Evolutionary conservation across 805 yeast genomes (phyloP).

Genomic region (Suhomyces vadensis): DNA sequence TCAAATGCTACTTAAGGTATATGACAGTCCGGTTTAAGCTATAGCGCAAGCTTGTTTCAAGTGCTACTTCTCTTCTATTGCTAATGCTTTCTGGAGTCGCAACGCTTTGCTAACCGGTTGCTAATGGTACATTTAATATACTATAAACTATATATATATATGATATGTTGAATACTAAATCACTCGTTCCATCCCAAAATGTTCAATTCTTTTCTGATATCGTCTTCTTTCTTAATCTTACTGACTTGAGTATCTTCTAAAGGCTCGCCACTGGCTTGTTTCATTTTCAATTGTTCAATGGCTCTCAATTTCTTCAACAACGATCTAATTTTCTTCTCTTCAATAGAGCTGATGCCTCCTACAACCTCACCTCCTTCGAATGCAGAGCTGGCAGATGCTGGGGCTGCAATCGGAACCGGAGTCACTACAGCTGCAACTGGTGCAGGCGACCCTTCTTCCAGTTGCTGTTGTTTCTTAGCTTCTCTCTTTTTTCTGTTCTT

Average conservation of each 20-base stretch:
- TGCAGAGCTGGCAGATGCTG: slow-evolving; percentile 17
- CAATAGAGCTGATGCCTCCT: slow-evolving; percentile 69
- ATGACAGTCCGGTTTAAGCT: no score
- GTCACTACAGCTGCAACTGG: slow-evolving; percentile 14
- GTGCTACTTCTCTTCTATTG: no score
- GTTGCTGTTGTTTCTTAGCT: slow-evolving; percentile 40
- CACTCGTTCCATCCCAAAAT: slow-evolving; percentile 65
- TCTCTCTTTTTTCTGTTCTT: slow-evolving; percentile 78
- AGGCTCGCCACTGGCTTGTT: slow-evolving; percentile 78
- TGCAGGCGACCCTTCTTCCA: slow-evolving; percentile 13
- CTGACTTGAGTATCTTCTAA: slow-evolving; percentile 91
- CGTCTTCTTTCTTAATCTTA: slow-evolving; percentile 84
- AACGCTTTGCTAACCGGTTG: no score
- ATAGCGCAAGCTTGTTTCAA: no score
- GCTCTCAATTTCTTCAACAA: slow-evolving; percentile 92
- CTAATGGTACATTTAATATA: background rate
- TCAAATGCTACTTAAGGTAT: no score
- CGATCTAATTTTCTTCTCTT: slow-evolving; percentile 90
- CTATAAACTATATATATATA: background rate
- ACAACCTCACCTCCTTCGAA: slow-evolving; percentile 43
- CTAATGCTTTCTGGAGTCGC: no score
- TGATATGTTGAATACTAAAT: background rate
- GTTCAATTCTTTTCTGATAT: slow-evolving; percentile 72
- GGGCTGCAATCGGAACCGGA: slow-evolving; percentile 14
- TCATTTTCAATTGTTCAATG: slow-evolving; percentile 85